Evolutionary conservation across 257 asterid genomes (phyloP), one percentile per base, ranked within the genome.

Genomic region (Ophiorrhiza pumila): DNA sequence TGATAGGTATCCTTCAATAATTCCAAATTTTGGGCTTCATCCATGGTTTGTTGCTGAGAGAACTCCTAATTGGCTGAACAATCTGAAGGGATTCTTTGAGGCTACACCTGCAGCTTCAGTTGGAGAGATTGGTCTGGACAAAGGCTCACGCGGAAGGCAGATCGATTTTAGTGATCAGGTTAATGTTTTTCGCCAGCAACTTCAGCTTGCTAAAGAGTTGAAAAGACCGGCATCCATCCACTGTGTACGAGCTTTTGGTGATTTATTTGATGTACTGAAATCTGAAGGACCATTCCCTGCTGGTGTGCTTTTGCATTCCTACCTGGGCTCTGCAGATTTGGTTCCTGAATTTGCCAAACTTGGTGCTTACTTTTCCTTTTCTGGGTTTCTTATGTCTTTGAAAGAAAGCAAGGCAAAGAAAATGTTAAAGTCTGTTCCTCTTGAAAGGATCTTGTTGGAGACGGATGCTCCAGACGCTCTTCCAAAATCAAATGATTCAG

Each of bases 101-200:
- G 58, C 87, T 34, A 88, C 85, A 55, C 98, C 98, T 58, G 72
- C 87, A 62, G 97, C 99, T 72, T 96, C 96, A 37, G 92, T 94
- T 41, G 99, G 99, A 31, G 99, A 94, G 86, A 94, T 94, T 76
- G 99, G 99, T 72, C 68, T 95, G 74, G 99, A 95, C 81, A 92
- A 90, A 87, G 98, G 99, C 49, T 85, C 96, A 12, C 23, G 31
- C 2, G 98, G 92, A 31, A 89, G 72, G 79, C 74, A 86, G 74
- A 87, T 90, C 25, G 97, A 95, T 80, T 92, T 88, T 57, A 29
- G 76, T 0, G 92, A 90, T 72, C 99, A 92, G 78, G 89, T 87
- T 46, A 89, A 87, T 69, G 83, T 92, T 66, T 95, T 89, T 70
- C 77, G 89, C 8, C 87, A 79, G 71, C 99, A 95, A 87, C 93